Evolutionary conservation across 73 alveolate genomes (phyloP).

Genomic region (Stentor coeruleus): DNA sequence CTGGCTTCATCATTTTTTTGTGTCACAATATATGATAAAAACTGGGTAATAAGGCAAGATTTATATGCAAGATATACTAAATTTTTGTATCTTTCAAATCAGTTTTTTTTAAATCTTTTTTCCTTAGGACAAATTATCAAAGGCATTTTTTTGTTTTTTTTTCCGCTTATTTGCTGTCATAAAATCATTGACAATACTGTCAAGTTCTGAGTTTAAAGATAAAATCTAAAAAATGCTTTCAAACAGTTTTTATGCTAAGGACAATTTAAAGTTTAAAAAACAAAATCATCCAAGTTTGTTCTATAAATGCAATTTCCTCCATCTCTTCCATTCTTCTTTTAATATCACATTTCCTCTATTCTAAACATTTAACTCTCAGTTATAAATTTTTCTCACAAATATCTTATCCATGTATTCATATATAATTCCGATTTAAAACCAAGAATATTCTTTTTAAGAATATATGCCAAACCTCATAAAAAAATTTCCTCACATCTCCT

Average conservation of each 20-base stretch:
- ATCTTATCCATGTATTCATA: too few relatives aligned
- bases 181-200: not conserved
- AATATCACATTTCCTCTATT: too few relatives aligned
- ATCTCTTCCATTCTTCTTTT: too few relatives aligned
- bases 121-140: not conserved
- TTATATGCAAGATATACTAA: not conserved
- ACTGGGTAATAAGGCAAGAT: not conserved
- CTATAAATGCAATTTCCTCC: too few relatives aligned
- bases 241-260: not conserved
- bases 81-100: not conserved
- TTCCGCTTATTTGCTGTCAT: not conserved
- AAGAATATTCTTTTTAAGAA: too few relatives aligned
- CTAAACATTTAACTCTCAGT: too few relatives aligned
- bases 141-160: not conserved
- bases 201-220: not conserved
- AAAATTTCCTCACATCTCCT: too few relatives aligned
- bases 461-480: too few relatives aligned
- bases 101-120: too few relatives aligned
- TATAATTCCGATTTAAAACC: too few relatives aligned
- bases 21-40: not conserved
- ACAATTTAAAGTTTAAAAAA: not conserved
- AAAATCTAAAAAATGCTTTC: not conserved
- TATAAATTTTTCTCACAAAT: too few relatives aligned
- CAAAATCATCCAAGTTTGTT: not conserved
- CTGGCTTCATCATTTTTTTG: too few relatives aligned